Evolutionary conservation across 2,329 filamentous ascomycete genomes (phyloP), one percentile per base, ranked within the genome.

Genomic region (Arthroderma sp.): DNA sequence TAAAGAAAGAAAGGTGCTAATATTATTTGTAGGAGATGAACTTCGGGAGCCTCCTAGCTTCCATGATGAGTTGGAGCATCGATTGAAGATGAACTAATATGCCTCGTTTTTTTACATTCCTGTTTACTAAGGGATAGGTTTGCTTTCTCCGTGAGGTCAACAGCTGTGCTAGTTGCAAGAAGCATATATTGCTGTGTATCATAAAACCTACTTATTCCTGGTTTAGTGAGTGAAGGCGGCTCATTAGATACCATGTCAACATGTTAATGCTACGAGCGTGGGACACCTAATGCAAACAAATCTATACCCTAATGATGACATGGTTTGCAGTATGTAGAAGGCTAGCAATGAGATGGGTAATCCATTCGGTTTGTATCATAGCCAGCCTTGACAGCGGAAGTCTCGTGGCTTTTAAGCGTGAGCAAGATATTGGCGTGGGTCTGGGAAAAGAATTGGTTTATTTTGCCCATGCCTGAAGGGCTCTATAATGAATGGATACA

Each of bases 21-120:
- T 37, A 19, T 25, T 3, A 19, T 56, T 41, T 62, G 41, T 56
- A 80, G 79, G 78, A 60, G 85, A 87, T 65, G 88, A 91, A 73
- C 80, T 82, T 70, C 80, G 84, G 66, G 80, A 81, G 60, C 76
- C 82, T 43, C 81, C 85, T 23, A 82, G 85, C 56, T 84, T 96
- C 74, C 90, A 96, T 66, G 85, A 88, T 58, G 91, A 97, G 81
- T 90, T 96, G 83, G 91, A 96, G 83, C 81, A 82, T 73, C 88
- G 89, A 80, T 77, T 95, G 73, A 87, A 84, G 79, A 94, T 96
- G 82, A 78, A 74, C 58, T 72, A 59, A 71, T 63, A 53, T 54
- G 19, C 19, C 31, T 41, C 17, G n/a, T 31, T 31, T 3, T 31
- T 31, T 3, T 31, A 31, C 28, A 31, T 31, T 47, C 23, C 23